Evolutionary conservation across 495 filamentous ascomycete species (phyloP), one percentile per base, ranked within the genome.

Genomic region (Aspergillus coremiiformis): DNA sequence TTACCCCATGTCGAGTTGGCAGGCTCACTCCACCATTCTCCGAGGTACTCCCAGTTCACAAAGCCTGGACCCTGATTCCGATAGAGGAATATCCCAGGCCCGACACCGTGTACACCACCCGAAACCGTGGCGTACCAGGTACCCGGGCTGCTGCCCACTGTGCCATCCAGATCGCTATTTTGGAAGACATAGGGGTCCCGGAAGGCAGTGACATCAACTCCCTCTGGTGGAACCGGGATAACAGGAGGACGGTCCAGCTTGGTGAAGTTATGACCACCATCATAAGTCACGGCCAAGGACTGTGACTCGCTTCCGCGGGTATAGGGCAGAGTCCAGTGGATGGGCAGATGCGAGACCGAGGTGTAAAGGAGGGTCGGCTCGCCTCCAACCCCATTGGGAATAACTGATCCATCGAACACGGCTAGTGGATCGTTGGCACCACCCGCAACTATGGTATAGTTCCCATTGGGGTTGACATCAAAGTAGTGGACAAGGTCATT

Each of bases 291-390:
- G 10, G 59, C 59, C n/a, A 61, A 29, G 10, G 59, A 58, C 29
- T 61, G 59, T 11, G 55, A 51, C 46, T 61, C 59, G 7, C 52
- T 56, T 33, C 59, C 59, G 5, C 45, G 52, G 22, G 52, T 57
- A 43, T 62, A 62, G 22, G 60, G 60, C 11, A 62, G 49, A 17
- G 56, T 52, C 60, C 60, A 62, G 44, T 62, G 56, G 39, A 62
- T 62, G 15, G 60, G 60, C 10, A 60, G 51, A n/a, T 30, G 52
- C 3, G 60, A 59, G 5, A 62, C 60, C 6, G 54, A 56, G 15
- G 59, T 61, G 44, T 61, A 61, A 11, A 61, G 37, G 6, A 61
- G 53, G 15, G 59, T 61, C 3, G 59, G 59, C 30, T 49, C 33
- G 29, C 53, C 53, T 45, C 56, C 39, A 11, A 61, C 53, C 3